Conservation (phyloP, 805 yeast genomes). For the Alloascoidea hylecoeti region DNA sequence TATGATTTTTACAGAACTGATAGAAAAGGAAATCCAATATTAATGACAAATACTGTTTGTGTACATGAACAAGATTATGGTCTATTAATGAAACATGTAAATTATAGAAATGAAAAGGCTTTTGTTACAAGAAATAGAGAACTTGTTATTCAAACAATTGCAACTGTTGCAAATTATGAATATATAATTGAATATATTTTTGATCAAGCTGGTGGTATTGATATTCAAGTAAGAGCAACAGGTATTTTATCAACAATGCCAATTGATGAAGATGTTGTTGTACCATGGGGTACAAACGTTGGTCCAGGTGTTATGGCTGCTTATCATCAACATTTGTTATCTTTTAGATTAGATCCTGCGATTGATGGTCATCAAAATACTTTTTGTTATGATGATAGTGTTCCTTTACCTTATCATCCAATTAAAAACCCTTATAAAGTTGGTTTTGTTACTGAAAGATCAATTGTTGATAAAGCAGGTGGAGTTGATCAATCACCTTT, state of each 20-base stretch:
- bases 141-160: conserved; percentile 66
- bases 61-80: conserved; percentile 82
- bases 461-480: conserved; percentile 56
- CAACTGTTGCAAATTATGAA: conserved; percentile 79
- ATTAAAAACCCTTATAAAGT: conserved; percentile 49
- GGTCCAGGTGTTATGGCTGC: conserved; percentile 78
- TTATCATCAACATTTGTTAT: conserved; percentile 69
- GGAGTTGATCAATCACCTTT: conserved; percentile 68
- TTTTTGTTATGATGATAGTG: conserved; percentile 56
- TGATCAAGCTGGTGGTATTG: conserved; percentile 67
- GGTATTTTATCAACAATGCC: conserved; percentile 82
- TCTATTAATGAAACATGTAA: conserved; percentile 63
- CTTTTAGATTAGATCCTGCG: conserved; percentile 73
- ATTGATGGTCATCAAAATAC: conserved; percentile 71
- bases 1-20: conserved; percentile 45
- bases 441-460: conserved; percentile 54
- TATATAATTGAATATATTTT: conserved; percentile 60
- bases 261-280: conserved; percentile 49
- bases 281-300: conserved; percentile 58
- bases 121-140: conserved; percentile 67
- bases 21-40: conserved; percentile 44
- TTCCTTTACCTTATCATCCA: conserved; percentile 40
- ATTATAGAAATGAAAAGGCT: conserved; percentile 73
- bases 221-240: conserved; percentile 72
- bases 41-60: conserved; percentile 60